Base-by-base conservation (phyloP, 2,329 filamentous ascomycete genomes). In the Ceratocystis cacaofunesta region DNA sequence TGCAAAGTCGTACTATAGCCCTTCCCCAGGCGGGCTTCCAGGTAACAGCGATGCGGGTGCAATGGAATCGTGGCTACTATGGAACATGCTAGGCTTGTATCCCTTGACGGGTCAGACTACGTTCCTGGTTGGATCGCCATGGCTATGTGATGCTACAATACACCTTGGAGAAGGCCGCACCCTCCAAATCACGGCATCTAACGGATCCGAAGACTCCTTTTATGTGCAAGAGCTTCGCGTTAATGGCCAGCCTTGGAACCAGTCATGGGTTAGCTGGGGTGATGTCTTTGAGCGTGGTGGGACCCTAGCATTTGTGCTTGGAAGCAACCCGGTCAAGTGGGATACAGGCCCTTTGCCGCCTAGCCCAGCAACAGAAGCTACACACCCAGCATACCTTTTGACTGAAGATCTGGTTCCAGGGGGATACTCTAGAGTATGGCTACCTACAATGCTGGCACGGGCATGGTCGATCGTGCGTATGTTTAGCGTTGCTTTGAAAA, bases 41-140 rank as follows among this genome's bases (percentile, higher is more conserved):
- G 87, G 87, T 0, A 89, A 89, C 72, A 84, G 81, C 57, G 87
- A 89, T 72, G 85, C 85, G 1, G 87, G 87, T 5, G 84, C 86
- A 15, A 88, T 89, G 85, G 85, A 89, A 71, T 84, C 81, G 6
- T 88, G 85, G 82, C 73, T 87, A 2, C 73, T 87, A 7, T 89
- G 86, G 82, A 83, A 82, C 68, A 86, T 87, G 79, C 79, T 88
- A 46, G 85, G 85, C 1, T 74, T 88, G 32, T 88, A 87, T 69
- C 86, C 85, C 1, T 75, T 89, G 68, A 86, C 85, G 0, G 85
- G 84, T 0, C 85, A 88, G 75, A 84, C 84, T 0, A 86, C 82
- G 0, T 88, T 88, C 71, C 75, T 88, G 17, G 77, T 88, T 63
- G 81, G 81, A 2, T 83, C 82, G 5, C 85, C 85, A 0, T 87